Evolutionary conservation across 371 early-diverging fungal species (phyloP).

Genomic region (Mortierella sp.): DNA sequence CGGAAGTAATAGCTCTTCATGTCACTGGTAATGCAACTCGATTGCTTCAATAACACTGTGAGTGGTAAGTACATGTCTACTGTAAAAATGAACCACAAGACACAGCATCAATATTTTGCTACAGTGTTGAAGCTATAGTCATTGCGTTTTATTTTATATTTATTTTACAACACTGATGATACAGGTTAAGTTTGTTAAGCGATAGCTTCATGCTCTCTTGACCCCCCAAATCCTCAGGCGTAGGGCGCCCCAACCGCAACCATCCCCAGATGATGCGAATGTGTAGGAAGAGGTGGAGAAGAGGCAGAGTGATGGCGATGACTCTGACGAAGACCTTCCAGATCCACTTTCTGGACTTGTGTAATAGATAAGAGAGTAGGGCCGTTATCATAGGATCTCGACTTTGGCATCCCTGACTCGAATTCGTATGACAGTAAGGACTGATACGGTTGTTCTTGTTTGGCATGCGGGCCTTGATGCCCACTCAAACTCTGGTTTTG

Average conservation of each 20-base stretch:
- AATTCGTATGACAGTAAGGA: slow-evolving; percentile 8
- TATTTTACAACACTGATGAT: too few relatives aligned
- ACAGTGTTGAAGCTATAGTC: too few relatives aligned
- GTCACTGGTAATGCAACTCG: too few relatives aligned
- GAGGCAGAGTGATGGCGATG: slow-evolving; percentile 20
- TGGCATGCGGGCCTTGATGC: slow-evolving; percentile 1
- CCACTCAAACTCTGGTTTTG: background rate
- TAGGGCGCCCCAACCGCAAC: slow-evolving; percentile 34
- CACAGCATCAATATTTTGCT: too few relatives aligned
- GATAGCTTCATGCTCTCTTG: too few relatives aligned
- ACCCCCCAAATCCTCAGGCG: slow-evolving; percentile 31
- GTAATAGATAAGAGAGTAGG: slow-evolving; percentile 37
- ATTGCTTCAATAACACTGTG: too few relatives aligned
- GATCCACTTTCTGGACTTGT: slow-evolving; percentile 45
- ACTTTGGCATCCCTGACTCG: slow-evolving; percentile 15
- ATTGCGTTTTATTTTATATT: too few relatives aligned
- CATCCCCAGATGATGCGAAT: slow-evolving; percentile 34
- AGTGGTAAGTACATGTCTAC: too few relatives aligned
- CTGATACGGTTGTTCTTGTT: background rate
- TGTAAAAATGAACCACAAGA: too few relatives aligned
- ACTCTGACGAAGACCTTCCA: slow-evolving; percentile 46
- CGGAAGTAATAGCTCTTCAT: too few relatives aligned
- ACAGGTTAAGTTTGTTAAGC: too few relatives aligned
- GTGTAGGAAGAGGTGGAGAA: slow-evolving; percentile 2
- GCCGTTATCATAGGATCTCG: slow-evolving; percentile 32